These are phyloP conservation scores for Trichoderma asperellum DNA, from an alignment of 2,329 filamentous ascomycete species.

Conservation along the genomic window DNA sequence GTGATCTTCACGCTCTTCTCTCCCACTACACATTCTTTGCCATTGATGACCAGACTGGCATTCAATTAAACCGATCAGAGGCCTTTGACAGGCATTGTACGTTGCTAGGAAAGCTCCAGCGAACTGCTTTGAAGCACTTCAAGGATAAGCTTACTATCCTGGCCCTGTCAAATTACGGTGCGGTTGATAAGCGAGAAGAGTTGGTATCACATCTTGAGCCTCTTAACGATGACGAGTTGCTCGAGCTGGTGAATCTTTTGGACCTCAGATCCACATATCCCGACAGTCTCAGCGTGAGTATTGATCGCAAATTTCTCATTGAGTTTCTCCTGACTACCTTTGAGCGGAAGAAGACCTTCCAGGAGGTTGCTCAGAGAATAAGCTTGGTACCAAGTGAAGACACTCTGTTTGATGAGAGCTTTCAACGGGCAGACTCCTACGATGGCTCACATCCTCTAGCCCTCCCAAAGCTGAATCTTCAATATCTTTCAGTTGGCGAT, in stretches of 20 bases:
- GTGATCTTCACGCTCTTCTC: constrained; percentile 79
- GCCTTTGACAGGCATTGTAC: constrained; percentile 81
- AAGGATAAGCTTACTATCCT: constrained; percentile 89
- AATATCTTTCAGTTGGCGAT: constrained; percentile 92
- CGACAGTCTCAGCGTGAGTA: constrained; percentile 63
- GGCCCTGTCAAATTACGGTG: constrained; percentile 88
- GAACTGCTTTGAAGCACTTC: constrained; percentile 78
- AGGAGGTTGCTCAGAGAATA: constrained; percentile 73
- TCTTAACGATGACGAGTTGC: constrained; percentile 75
- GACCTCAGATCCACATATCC: constrained; percentile 86
- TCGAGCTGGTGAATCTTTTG: constrained; percentile 68
- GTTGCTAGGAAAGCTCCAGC: constrained; percentile 76
- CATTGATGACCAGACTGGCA: constrained; percentile 87
- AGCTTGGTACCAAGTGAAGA: constrained; percentile 83
- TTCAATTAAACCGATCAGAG: constrained; percentile 71
- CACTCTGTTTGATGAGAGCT: constrained; percentile 75
- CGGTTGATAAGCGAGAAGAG: constrained; percentile 79
- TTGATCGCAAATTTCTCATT: constrained; percentile 66
- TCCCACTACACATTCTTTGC: constrained; percentile 86
- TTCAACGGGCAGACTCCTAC: constrained; percentile 82
- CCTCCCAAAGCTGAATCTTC: constrained; percentile 91
- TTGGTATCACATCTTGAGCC: constrained; percentile 74
- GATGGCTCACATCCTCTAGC: constrained; percentile 86
- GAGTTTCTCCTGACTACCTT: constrained; percentile 77
- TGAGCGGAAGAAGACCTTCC: constrained; percentile 79